Percentiles rank a stretch among this genome's conserved stretches.
Conservation (phyloP, 2,329 filamentous ascomycete species). For the Coleophoma eucalyptorum region DNA sequence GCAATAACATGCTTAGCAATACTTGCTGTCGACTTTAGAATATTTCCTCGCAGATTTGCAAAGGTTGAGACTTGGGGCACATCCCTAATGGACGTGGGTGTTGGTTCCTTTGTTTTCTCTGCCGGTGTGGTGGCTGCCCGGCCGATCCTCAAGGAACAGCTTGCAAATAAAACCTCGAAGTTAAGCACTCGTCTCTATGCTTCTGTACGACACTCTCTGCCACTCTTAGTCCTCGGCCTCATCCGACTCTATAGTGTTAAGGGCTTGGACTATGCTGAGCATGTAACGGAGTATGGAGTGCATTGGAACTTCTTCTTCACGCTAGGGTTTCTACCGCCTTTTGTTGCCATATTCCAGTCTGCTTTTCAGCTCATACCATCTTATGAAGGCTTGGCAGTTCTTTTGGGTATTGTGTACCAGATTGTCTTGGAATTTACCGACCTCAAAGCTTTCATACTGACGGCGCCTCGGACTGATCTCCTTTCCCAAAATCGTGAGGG, state of each 20-base stretch:
- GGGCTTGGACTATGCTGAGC: slow-evolving; percentile 91
- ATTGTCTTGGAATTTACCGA: slow-evolving; percentile 68
- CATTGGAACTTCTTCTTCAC: slow-evolving; percentile 99
- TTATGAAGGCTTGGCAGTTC: slow-evolving; percentile 69
- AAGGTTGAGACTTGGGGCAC: slow-evolving; percentile 99
- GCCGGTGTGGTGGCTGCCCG: slow-evolving; percentile 87
- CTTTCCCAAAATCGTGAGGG: slow-evolving; percentile 92
- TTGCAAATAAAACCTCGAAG: slow-evolving; percentile 43
- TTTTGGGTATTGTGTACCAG: slow-evolving; percentile 70
- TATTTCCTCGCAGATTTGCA: slow-evolving; percentile 91
- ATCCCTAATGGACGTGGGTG: slow-evolving; percentile 97
- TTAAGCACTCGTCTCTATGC: slow-evolving; percentile 55
- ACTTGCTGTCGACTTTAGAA: slow-evolving; percentile 90
- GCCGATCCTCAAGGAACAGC: slow-evolving; percentile 67
- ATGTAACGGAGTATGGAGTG: slow-evolving; percentile 95
- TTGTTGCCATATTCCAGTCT: slow-evolving; percentile 79
- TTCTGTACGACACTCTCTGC: slow-evolving; percentile 77
- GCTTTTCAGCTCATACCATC: slow-evolving; percentile 68
- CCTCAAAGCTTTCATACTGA: slow-evolving; percentile 80
- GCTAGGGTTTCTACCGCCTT: slow-evolving; percentile 80
- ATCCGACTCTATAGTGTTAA: slow-evolving; percentile 87
- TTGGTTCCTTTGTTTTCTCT: slow-evolving; percentile 96
- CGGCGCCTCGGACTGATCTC: slow-evolving; percentile 73
- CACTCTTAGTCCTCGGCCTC: slow-evolving; percentile 75
- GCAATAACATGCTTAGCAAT: slow-evolving; percentile 86